phyloP scores from a whole-genome alignment of 2,329 filamentous ascomycete genomes.

The Claviceps arundinis region DNA sequence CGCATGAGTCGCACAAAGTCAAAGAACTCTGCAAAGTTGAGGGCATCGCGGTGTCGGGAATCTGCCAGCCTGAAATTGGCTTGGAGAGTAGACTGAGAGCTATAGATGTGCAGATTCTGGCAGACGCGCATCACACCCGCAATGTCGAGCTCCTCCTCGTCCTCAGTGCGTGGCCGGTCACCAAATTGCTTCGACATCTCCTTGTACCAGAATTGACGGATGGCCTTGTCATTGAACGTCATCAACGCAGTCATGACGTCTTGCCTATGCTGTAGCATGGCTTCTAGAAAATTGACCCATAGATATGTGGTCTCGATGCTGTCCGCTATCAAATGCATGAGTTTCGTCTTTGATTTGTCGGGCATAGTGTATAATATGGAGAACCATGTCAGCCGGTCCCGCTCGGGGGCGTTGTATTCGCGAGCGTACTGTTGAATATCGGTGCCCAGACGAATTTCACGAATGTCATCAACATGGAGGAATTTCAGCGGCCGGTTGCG shows the following conservation, averaged over 20 bases:
- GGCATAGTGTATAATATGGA: slow-evolving; percentile 78
- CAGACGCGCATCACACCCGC: slow-evolving; percentile 71
- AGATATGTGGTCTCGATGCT: slow-evolving; percentile 56
- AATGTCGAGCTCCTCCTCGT: slow-evolving; percentile 63
- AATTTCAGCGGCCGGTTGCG: slow-evolving; percentile 63
- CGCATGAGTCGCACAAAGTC: slow-evolving; percentile 75
- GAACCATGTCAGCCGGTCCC: slow-evolving; percentile 64
- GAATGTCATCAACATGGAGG: slow-evolving; percentile 91
- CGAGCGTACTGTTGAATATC: slow-evolving; percentile 84
- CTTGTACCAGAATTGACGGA: slow-evolving; percentile 72
- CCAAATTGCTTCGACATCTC: slow-evolving; percentile 63
- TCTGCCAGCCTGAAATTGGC: slow-evolving; percentile 65
- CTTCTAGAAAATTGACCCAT: slow-evolving; percentile 76
- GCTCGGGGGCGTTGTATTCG: slow-evolving; percentile 59
- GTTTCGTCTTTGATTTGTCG: slow-evolving; percentile 70
- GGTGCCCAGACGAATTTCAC: slow-evolving; percentile 70
- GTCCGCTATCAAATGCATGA: slow-evolving; percentile 75
- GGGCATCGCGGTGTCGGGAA: slow-evolving; percentile 43
- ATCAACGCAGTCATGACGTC: slow-evolving; percentile 83
- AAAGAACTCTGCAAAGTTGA: slow-evolving; percentile 73
- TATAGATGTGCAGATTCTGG: slow-evolving; percentile 83
- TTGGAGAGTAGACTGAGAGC: slow-evolving; percentile 59
- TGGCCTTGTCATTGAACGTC: slow-evolving; percentile 69
- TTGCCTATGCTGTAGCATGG: slow-evolving; percentile 73
- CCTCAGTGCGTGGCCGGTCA: slow-evolving; percentile 34